These are phyloP conservation scores for Carex myosuroides DNA, from an alignment of 176 grass and related monocot species.

Conservation along the genomic window DNA sequence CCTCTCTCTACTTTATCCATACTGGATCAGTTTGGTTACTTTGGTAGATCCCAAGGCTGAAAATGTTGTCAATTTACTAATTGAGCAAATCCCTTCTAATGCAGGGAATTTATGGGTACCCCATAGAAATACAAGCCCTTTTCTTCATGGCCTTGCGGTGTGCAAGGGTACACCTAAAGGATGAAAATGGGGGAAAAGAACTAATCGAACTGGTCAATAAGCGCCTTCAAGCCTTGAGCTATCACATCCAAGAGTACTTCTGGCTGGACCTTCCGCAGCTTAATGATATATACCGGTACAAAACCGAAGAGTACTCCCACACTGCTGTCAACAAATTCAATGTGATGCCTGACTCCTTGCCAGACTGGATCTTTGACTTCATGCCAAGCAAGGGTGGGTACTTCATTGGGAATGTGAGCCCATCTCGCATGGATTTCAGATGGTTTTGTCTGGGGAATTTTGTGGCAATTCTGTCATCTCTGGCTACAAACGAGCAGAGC, in stretches of 20 bases:
- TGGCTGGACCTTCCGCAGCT: constrained; percentile 64
- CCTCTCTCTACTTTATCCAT: not conserved
- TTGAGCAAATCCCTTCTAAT: constrained; percentile 18
- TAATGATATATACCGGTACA: constrained; percentile 77
- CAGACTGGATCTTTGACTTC: constrained; percentile 80
- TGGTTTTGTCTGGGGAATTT: constrained; percentile 84
- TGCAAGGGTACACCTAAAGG: constrained; percentile 35
- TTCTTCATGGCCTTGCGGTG: constrained; percentile 78
- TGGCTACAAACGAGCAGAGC: constrained; percentile 53
- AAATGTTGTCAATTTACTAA: constrained; percentile 4
- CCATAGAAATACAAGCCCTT: constrained; percentile 75
- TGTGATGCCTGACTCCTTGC: constrained; percentile 73
- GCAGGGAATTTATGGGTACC: constrained; percentile 79
- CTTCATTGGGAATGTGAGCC: constrained; percentile 76
- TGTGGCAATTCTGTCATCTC: constrained; percentile 60
- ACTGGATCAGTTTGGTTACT: constrained; percentile 2
- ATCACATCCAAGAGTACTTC: constrained; percentile 64
- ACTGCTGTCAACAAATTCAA: constrained; percentile 88
- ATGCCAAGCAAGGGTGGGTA: constrained; percentile 66
- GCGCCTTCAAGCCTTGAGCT: constrained; percentile 64
- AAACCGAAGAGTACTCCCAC: constrained; percentile 77
- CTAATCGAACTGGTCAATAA: constrained; percentile 44
- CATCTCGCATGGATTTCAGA: constrained; percentile 77
- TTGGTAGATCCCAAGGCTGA: constrained; percentile 7
- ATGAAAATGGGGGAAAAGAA: constrained; percentile 29